These are phyloP conservation scores for Mycena chlorophos DNA, from an alignment of 768 basidiomycete genomes.

Conservation along the genomic window DNA sequence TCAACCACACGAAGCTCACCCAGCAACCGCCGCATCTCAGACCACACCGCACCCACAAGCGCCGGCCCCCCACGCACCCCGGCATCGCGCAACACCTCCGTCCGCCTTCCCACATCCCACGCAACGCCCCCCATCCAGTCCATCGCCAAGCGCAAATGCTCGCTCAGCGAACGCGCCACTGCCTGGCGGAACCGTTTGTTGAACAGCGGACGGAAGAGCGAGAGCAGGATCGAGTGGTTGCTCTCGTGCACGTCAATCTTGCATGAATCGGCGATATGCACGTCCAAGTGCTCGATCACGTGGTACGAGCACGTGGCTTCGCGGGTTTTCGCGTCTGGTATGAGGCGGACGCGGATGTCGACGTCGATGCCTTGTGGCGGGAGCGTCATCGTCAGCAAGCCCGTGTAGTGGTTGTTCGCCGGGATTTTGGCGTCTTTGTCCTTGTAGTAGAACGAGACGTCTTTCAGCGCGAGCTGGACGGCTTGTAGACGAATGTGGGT, in stretches of 20 bases:
- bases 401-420: slow-evolving; percentile 51
- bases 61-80: slow-evolving; percentile 52
- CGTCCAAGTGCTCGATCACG: slow-evolving; percentile 53
- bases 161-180: slow-evolving; percentile 55
- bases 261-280: slow-evolving; percentile 58
- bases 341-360: slow-evolving; percentile 62
- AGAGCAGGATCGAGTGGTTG: slow-evolving; percentile 62
- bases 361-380: slow-evolving; percentile 68
- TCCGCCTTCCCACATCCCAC: slow-evolving; percentile 57
- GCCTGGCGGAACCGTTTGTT: slow-evolving; percentile 55
- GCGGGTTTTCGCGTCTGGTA: slow-evolving; percentile 54
- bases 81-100: slow-evolving; percentile 64
- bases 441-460: slow-evolving; percentile 73
- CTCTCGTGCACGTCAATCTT: slow-evolving; percentile 53
- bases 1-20: slow-evolving; percentile 38
- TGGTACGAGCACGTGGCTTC: slow-evolving; percentile 49
- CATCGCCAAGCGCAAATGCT: slow-evolving; percentile 51
- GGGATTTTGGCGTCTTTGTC: slow-evolving; percentile 48
- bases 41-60: slow-evolving; percentile 62
- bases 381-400: slow-evolving; percentile 59
- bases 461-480: slow-evolving; percentile 58
- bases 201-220: slow-evolving; percentile 63
- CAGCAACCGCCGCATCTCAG: slow-evolving; percentile 59
- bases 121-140: slow-evolving; percentile 56
- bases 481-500: slow-evolving; percentile 67